Conservation (phyloP, 805 yeast species). For the Saccharomycopsis malanga region DNA sequence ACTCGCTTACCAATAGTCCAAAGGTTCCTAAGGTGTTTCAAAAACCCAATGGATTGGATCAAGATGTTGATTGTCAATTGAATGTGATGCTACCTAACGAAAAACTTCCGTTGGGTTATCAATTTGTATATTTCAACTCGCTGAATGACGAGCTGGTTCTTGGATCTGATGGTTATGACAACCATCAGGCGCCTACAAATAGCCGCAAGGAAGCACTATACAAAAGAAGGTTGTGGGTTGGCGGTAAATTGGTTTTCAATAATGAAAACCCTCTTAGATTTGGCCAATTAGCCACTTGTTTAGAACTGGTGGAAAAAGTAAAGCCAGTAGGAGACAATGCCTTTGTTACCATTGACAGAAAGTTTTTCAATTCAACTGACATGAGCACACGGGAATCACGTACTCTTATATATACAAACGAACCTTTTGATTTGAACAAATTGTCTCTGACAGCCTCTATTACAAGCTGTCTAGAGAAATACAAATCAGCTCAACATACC, state of each 20-base stretch:
- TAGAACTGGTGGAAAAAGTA: conserved; percentile 43
- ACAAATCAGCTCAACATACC: conserved; percentile 7
- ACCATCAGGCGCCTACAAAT: conserved; percentile 58
- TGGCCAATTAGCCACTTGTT: conserved; percentile 39
- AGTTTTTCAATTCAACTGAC: conserved; percentile 30
- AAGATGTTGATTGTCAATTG: too few species aligned
- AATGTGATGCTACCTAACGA: conserved; percentile 3
- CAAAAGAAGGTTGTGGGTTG: conserved; percentile 70
- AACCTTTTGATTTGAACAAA: conserved; percentile 24
- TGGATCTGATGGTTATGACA: conserved; percentile 73
- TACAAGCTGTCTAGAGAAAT: neutral
- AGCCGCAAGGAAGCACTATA: conserved; percentile 29
- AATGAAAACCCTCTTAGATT: conserved; percentile 29
- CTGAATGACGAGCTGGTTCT: conserved; percentile 38
- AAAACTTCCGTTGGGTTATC: conserved; percentile 46
- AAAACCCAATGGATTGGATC: too few species aligned
- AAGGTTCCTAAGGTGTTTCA: too few species aligned
- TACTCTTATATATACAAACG: conserved; percentile 53
- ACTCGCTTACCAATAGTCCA: neutral
- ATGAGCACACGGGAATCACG: conserved; percentile 45
- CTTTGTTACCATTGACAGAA: conserved; percentile 52
- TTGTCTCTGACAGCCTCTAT: conserved; percentile 21
- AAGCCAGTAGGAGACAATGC: conserved; percentile 32
- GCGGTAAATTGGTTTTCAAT: conserved; percentile 50
- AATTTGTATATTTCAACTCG: conserved; percentile 63